phyloP scores from a whole-genome alignment of 2,329 filamentous ascomycete species.

The Hymenoscyphus fraxineus region DNA sequence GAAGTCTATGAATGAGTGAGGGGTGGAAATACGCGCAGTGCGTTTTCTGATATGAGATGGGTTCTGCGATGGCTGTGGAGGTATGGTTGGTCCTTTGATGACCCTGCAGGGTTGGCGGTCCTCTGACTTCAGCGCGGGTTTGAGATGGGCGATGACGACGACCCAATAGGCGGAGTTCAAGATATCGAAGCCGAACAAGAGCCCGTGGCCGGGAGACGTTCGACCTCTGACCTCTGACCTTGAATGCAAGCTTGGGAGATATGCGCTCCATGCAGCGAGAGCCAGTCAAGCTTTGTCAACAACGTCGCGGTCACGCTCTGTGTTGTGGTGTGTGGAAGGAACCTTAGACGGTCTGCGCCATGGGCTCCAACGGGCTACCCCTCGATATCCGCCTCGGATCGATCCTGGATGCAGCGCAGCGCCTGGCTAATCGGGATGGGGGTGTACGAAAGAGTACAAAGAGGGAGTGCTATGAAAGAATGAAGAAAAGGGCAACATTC shows the following conservation, averaged over 20 bases:
- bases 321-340: slow-evolving; percentile 18
- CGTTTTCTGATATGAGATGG: background rate
- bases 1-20: background rate
- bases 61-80: background rate
- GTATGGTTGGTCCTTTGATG: background rate
- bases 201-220: slow-evolving; percentile 23
- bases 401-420: slow-evolving; percentile 9
- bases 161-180: slow-evolving; percentile 24
- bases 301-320: slow-evolving; percentile 18
- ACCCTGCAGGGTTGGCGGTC: slow-evolving; percentile 13
- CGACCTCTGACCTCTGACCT: slow-evolving; percentile 21
- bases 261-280: background rate
- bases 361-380: slow-evolving; percentile 26
- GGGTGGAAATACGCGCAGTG: background rate
- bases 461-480: slow-evolving; percentile 1
- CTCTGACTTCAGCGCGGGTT: slow-evolving; percentile 19
- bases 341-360: slow-evolving; percentile 13
- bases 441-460: slow-evolving; percentile 1
- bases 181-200: slow-evolving; percentile 24
- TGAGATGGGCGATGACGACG: slow-evolving; percentile 24
- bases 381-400: slow-evolving; percentile 15
- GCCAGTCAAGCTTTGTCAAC: slow-evolving; percentile 11
- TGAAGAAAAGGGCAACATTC: background rate
- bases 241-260: slow-evolving; percentile 1
- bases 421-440: slow-evolving; percentile 25